Base-by-base conservation (phyloP, 2,329 filamentous ascomycete species). In the Microdochium trichocladiopsis region DNA sequence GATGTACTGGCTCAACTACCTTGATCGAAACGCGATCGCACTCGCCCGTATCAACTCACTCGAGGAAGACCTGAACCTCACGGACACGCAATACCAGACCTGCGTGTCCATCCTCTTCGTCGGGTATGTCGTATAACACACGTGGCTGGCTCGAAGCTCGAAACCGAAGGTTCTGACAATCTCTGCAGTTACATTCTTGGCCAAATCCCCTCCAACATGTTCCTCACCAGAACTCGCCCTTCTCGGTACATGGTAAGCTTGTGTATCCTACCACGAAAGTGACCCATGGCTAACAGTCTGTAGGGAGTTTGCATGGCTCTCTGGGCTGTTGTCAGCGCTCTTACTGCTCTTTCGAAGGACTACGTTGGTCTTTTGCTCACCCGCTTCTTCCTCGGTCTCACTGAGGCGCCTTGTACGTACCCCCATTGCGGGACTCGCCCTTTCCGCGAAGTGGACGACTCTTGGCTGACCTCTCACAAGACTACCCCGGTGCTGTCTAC, bases 11-110 rank as follows among this genome's bases (percentile, higher is more conserved):
- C 52, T 56, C 43, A 51, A 52, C 28, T 56, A 52, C 22, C 59
- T 70, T 2, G 72, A 75, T 55, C 63, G 72, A 14, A 75, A 74
- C 50, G 74, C 79, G 54, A 77, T 78, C 55, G 76, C 77, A 9
- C 74, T 76, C 18, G 77, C 77, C 14, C 68, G 70, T 50, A 61
- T 79, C 28, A 72, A 75, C 55, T 75, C 75, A 3, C 59, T 80
- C 24, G 69, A 75, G 47, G 66, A 70, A 23, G 76, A 79, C 43
- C 60, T 79, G 12, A 61, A 66, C 6, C 61, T 79, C 52, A 63
- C 61, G 1, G 68, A 66, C 48, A 67, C 66, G 6, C 64, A 79
- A 55, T 79, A 79, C 57, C 69, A 74, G 59, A 71, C 71, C 47
- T 66, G 66, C 47, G 63, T 71, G 33, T 63, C 61, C 21, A 76